Base-by-base conservation (phyloP, 306 rosid genomes). In the Prunus dulcis region DNA sequence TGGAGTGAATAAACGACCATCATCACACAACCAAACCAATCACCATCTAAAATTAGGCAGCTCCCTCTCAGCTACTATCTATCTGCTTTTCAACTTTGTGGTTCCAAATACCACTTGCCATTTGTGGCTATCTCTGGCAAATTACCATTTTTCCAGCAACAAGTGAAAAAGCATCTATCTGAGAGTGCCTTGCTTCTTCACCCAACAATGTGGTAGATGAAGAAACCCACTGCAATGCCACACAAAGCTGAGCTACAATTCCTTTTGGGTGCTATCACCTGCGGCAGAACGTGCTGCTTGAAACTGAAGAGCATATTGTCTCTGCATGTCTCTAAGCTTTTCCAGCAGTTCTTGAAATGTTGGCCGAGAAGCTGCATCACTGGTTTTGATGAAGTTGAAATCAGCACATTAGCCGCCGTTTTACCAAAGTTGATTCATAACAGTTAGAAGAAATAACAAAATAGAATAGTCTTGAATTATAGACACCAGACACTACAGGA, bases 291-390 rank as follows among this genome's bases (percentile, higher is more conserved):
- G 91, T 38, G 88, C 87, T 51, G 98, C 98, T 62, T 96, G 98
- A 81, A 88, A 85, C 83, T 92, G 96, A 81, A 86, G 78, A 64
- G 85, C 81, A 69, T 79, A 88, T 68, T 69, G 83, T 73, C 87
- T 87, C 67, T 93, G 98, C 74, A 96, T 72, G 60, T 96, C 99
- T 81, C 82, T 81, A 8, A 96, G 86, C 83, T 60, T 88, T 71
- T 91, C 97, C 51, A 93, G 84, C 81, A 96, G 86, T 80, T 84
- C 97, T 72, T 87, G 98, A 72, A 96, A 96, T 46, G 98, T 82
- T 68, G 99, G 96, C 58, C 99, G 85, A 80, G 64, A 20, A 53
- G 96, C 75, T 49, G 99, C 89, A 78, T 93, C 97, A 67, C 99
- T 96, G 93, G 76, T 74, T 62, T 67, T 25, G 68, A 81, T 62